Percentiles rank a stretch among this genome's conserved stretches.
Evolutionary conservation across 345 rosid species (phyloP).

Genomic region (Citrus mangshanensis): DNA sequence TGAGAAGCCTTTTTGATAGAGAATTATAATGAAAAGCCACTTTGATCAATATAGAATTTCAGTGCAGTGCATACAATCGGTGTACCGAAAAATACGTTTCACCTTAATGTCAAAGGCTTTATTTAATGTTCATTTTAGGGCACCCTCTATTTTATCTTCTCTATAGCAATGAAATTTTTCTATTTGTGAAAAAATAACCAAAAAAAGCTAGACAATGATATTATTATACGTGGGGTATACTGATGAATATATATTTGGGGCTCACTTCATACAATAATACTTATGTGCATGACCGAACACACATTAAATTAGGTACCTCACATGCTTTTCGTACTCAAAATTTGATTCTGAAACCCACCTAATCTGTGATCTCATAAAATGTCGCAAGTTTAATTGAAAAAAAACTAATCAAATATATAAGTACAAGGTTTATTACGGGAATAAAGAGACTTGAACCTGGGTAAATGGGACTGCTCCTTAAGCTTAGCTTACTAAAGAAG

Average conservation of each 20-base stretch:
- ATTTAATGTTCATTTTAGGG: background rate
- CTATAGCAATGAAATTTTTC: too few species aligned
- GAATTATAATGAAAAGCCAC: background rate
- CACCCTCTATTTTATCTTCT: background rate
- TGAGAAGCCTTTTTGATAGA: background rate
- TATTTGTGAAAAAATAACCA: background rate
- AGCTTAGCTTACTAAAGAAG: background rate
- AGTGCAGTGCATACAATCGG: background rate
- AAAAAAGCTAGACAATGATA: background rate
- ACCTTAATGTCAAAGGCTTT: background rate
- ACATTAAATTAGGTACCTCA: background rate
- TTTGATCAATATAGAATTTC: background rate
- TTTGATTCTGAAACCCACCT: slow-evolving; percentile 1
- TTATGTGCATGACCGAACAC: background rate
- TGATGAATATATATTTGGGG: background rate
- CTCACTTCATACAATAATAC: background rate
- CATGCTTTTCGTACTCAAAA: background rate
- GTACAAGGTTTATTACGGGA: too few species aligned
- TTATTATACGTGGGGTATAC: background rate
- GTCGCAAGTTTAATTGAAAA: background rate
- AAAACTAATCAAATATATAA: too few species aligned
- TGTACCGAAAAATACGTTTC: background rate
- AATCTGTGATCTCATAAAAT: background rate
- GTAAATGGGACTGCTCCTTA: too few species aligned
- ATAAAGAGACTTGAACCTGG: too few species aligned